phyloP scores from a whole-genome alignment of 2,329 filamentous ascomycete genomes.

The Macrophomina tecta region DNA sequence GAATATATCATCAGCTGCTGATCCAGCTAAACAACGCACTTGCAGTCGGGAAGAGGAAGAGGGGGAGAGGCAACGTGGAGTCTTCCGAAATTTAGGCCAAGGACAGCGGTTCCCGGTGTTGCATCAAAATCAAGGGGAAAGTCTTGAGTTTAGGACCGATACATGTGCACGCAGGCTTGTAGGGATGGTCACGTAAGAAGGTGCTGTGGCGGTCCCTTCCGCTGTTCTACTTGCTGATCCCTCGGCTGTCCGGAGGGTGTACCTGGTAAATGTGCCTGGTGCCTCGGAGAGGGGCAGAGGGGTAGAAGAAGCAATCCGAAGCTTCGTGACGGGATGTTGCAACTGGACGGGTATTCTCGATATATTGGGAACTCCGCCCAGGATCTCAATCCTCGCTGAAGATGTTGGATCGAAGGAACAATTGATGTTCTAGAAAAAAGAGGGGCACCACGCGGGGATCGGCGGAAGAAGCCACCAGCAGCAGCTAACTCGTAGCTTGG shows the following conservation, averaged over 20 bases:
- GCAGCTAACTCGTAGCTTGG: conserved; percentile 15
- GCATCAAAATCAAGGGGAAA: background rate
- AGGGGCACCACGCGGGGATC: conserved; percentile 23
- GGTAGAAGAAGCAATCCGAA: background rate
- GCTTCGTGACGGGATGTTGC: background rate
- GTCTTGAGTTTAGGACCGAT: conserved; percentile 1
- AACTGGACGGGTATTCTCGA: background rate
- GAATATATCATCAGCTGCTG: too few species aligned
- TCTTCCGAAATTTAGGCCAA: background rate
- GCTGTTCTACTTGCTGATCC: conserved; percentile 3
- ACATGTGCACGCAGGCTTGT: background rate
- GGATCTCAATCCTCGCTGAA: background rate
- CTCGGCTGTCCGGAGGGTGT: background rate
- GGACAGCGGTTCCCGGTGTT: background rate
- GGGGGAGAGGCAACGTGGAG: background rate
- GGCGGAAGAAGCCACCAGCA: conserved; percentile 15
- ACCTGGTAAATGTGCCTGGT: background rate
- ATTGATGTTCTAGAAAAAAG: conserved; percentile 24
- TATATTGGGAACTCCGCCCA: background rate
- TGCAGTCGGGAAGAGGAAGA: too few species aligned
- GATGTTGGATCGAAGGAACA: conserved; percentile 7
- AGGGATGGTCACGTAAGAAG: conserved; percentile 19
- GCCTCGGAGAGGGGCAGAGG: background rate
- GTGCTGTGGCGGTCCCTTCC: conserved; percentile 5
- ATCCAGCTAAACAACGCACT: too few species aligned